Evolutionary conservation across 75 land plant genomes (phyloP).

Genomic region (Chamaecyparis obtusa): DNA sequence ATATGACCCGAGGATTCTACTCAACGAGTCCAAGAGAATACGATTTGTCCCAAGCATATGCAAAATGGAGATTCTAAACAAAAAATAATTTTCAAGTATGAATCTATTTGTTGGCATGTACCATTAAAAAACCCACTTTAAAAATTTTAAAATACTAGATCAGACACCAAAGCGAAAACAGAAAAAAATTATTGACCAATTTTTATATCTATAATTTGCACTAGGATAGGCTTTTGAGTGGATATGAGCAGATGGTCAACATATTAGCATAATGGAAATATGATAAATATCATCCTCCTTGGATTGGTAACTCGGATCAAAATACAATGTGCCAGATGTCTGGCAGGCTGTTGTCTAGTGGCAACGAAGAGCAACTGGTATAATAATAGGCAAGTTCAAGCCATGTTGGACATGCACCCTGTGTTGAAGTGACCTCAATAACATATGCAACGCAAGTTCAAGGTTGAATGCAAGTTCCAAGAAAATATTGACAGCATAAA

Average conservation of each 20-base stretch:
- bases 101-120: neutral
- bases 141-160: neutral
- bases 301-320: neutral
- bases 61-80: neutral
- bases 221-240: neutral
- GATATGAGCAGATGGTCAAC: neutral
- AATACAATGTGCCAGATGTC: neutral
- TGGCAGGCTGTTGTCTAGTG: neutral
- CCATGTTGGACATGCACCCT: neutral
- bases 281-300: neutral
- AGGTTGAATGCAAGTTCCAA: neutral
- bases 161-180: neutral
- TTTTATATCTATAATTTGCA: neutral
- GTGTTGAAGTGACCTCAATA: neutral
- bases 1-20: neutral
- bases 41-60: neutral
- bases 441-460: neutral
- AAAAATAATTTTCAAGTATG: neutral
- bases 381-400: neutral
- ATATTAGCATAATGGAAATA: neutral
- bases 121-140: neutral
- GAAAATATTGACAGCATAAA: neutral
- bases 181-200: neutral
- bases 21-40: neutral
- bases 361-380: neutral